Evolutionary conservation across 768 basidiomycete species (phyloP).

Genomic region (Chalciporus pseudorubinellus): DNA sequence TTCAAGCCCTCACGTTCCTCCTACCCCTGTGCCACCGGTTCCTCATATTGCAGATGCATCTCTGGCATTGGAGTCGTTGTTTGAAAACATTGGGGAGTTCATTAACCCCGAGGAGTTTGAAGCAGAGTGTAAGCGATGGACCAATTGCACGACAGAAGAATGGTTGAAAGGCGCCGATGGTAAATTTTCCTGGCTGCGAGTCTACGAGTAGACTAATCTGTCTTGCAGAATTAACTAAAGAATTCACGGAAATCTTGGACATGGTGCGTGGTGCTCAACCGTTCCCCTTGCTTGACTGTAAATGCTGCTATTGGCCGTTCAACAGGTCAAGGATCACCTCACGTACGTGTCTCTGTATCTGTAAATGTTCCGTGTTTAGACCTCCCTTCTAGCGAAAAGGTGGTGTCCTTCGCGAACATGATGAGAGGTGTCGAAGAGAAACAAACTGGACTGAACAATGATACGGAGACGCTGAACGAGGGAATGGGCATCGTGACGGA

Average conservation of each 20-base stretch:
- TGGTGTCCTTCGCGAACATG: slow-evolving; percentile 20
- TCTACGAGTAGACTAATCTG: not conserved
- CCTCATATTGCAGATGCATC: slow-evolving; percentile 7
- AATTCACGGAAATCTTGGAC: slow-evolving; percentile 18
- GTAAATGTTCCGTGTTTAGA: slow-evolving; percentile 1
- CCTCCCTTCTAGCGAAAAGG: slow-evolving; percentile 17
- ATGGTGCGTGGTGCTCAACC: slow-evolving; percentile 16
- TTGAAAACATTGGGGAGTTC: slow-evolving; percentile 19
- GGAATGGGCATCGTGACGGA: slow-evolving; percentile 20
- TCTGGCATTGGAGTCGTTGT: slow-evolving; percentile 12
- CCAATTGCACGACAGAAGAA: slow-evolving; percentile 28
- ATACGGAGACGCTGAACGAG: slow-evolving; percentile 16
- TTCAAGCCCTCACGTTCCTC: slow-evolving; percentile 20
- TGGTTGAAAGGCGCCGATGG: slow-evolving; percentile 32
- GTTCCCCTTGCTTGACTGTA: not conserved
- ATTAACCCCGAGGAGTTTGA: slow-evolving; percentile 23
- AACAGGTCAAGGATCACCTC: slow-evolving; percentile 29
- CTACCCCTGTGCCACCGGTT: slow-evolving; percentile 11
- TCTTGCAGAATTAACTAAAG: slow-evolving; percentile 18
- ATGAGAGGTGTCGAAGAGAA: slow-evolving; percentile 21
- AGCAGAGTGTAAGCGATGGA: slow-evolving; percentile 27
- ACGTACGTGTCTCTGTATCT: slow-evolving; percentile 19
- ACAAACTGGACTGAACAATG: slow-evolving; percentile 16
- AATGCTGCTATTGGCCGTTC: not conserved
- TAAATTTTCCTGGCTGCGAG: slow-evolving; percentile 8